A percentile compares a stretch with the other conserved stretches of the same genome.
phyloP scores from a whole-genome alignment of 2,329 filamentous ascomycete genomes.

The Trichoderma sp. region DNA sequence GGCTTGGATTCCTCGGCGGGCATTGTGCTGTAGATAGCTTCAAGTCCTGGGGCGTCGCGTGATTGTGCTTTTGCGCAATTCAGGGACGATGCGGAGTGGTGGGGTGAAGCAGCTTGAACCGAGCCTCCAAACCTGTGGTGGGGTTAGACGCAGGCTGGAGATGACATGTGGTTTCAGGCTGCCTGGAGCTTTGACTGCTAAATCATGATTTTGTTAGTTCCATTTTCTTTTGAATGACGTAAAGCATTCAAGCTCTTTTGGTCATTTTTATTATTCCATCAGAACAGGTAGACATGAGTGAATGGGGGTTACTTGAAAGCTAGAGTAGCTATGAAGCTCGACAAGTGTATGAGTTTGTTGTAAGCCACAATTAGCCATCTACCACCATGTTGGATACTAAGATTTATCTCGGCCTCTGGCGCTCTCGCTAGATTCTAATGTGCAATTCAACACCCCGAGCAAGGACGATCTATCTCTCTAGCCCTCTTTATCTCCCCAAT shows the following conservation, averaged over 20 bases:
- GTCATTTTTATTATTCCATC: not conserved
- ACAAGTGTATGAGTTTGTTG: not conserved
- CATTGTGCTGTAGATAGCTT: conserved; percentile 32
- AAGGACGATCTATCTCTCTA: not conserved
- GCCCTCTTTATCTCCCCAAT: not conserved
- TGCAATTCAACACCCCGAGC: not conserved
- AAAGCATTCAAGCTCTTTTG: not conserved
- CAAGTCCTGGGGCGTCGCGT: not conserved
- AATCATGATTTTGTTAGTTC: not conserved
- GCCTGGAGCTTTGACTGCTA: not conserved
- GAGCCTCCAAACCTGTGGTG: conserved; percentile 2
- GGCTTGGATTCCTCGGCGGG: conserved; percentile 63
- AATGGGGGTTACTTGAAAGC: not conserved
- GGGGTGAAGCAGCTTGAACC: conserved; percentile 5
- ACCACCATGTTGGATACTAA: not conserved
- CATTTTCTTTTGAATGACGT: not conserved
- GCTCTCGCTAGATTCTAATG: not conserved
- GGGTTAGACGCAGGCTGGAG: conserved; percentile 4
- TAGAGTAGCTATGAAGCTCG: not conserved
- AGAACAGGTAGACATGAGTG: not conserved
- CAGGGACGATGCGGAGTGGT: conserved; percentile 7
- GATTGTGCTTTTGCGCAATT: conserved; percentile 2
- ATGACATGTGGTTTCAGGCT: conserved; percentile 3
- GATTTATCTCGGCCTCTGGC: not conserved
- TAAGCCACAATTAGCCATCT: not conserved